Evolutionary conservation across 441 rosid species (phyloP).

Genomic region (Manihot esculenta): DNA sequence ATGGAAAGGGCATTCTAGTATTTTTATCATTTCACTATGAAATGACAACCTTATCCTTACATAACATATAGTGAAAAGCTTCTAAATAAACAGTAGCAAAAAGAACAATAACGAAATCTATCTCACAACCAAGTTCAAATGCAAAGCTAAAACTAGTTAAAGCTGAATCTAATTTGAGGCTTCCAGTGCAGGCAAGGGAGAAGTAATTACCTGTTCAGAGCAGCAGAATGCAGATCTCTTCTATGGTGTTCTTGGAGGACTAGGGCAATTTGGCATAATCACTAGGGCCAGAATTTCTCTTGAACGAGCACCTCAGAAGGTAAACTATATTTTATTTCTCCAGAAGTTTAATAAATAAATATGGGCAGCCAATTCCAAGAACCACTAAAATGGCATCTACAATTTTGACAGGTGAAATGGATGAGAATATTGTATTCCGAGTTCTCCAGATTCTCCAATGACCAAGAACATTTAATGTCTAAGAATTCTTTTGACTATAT

Average conservation of each 20-base stretch:
- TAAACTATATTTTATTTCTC: constrained; percentile 27
- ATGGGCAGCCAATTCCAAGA: not conserved
- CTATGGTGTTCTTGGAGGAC: constrained; percentile 80
- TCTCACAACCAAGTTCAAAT: not conserved
- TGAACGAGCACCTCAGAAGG: constrained; percentile 64
- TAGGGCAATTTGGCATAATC: constrained; percentile 94
- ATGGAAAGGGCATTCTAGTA: not conserved
- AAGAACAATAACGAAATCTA: not conserved
- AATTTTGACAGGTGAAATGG: constrained; percentile 75
- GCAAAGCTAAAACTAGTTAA: not conserved
- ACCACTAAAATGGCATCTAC: constrained; percentile 22
- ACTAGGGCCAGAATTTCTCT: constrained; percentile 76
- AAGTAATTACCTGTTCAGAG: constrained; percentile 69
- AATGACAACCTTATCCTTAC: constrained; percentile 27
- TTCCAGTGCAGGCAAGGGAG: constrained; percentile 79
- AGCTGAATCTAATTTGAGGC: constrained; percentile 20
- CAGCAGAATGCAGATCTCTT: constrained; percentile 72
- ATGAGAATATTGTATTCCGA: constrained; percentile 79
- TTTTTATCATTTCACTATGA: constrained; percentile 13
- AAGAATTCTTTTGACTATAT: constrained; percentile 66
- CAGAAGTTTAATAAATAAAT: not conserved
- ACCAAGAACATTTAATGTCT: constrained; percentile 77
- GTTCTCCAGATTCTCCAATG: constrained; percentile 68
- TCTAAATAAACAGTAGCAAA: not conserved
- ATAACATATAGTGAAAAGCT: constrained; percentile 10